Evolutionary conservation across 495 filamentous ascomycete genomes (phyloP).

Genomic region (Xylaria palmicola): DNA sequence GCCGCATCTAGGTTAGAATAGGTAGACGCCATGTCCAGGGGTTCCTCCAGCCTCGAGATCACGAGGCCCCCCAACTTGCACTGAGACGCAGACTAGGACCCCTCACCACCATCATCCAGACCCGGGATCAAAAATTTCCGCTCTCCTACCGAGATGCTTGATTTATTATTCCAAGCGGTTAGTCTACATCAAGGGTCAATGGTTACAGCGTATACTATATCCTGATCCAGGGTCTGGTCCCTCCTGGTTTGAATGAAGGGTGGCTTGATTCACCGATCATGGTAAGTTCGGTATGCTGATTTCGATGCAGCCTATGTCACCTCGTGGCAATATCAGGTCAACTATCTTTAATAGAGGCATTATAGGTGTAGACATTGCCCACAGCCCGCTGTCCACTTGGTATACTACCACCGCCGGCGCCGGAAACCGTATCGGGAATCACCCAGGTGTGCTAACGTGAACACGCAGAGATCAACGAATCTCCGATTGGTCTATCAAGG

Average conservation of each 20-base stretch:
- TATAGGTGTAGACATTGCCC: neutral
- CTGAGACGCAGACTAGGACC: neutral
- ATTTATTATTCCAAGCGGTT: no score
- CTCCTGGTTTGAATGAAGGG: neutral
- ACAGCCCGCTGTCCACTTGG: neutral
- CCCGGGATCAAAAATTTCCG: neutral
- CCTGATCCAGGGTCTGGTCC: neutral
- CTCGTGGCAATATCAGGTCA: neutral
- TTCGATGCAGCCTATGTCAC: neutral
- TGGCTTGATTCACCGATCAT: neutral
- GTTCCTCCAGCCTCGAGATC: conserved; percentile 1
- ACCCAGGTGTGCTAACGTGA: neutral
- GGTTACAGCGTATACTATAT: neutral
- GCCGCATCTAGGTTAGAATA: neutral
- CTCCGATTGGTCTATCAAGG: neutral
- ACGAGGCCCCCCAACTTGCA: neutral
- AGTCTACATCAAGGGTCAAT: neutral
- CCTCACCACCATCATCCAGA: neutral
- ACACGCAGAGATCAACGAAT: neutral
- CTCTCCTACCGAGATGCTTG: no score
- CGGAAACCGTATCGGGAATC: neutral
- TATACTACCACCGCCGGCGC: conserved; percentile 7
- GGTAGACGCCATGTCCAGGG: neutral
- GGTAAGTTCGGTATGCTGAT: neutral
- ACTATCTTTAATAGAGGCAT: neutral